Percentiles rank a stretch among this genome's conserved stretches.
phyloP scores from a whole-genome alignment of 208 protist genomes.

The Histomonas meleagridis region DNA sequence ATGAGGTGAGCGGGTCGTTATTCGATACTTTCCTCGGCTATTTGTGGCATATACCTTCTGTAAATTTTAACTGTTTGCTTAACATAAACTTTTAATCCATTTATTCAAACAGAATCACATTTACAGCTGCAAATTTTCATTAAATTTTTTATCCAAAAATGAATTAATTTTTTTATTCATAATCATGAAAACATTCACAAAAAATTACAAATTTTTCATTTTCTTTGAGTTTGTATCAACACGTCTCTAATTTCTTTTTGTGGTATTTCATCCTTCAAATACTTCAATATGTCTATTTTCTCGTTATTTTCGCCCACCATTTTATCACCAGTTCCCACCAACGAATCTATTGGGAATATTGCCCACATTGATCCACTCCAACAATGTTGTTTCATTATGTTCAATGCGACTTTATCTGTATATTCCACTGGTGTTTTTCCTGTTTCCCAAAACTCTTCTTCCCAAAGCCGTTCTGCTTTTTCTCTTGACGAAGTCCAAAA shows the following conservation, averaged over 20 bases:
- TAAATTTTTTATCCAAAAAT: too few relatives aligned
- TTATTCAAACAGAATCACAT: too few relatives aligned
- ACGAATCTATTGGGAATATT: neutral
- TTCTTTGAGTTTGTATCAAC: neutral
- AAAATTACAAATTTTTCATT: neutral
- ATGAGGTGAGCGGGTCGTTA: too few relatives aligned
- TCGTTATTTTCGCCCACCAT: neutral
- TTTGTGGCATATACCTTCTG: too few relatives aligned
- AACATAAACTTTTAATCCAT: too few relatives aligned
- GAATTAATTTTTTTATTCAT: too few relatives aligned
- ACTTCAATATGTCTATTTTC: neutral
- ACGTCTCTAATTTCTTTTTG: neutral
- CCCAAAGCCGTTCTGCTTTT: neutral
- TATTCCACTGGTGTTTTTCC: neutral
- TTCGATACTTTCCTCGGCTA: too few relatives aligned
- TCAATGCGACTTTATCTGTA: neutral
- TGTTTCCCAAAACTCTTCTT: constrained; percentile 5
- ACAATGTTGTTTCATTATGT: neutral
- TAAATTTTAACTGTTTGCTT: too few relatives aligned
- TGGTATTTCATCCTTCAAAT: neutral
- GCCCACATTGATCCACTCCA: neutral
- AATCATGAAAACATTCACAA: neutral
- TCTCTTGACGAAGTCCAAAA: neutral
- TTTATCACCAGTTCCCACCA: neutral
- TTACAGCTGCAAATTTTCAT: too few relatives aligned